Evolutionary conservation across 2,329 filamentous ascomycete species (phyloP).

Genomic region (Claviceps arundinis): DNA sequence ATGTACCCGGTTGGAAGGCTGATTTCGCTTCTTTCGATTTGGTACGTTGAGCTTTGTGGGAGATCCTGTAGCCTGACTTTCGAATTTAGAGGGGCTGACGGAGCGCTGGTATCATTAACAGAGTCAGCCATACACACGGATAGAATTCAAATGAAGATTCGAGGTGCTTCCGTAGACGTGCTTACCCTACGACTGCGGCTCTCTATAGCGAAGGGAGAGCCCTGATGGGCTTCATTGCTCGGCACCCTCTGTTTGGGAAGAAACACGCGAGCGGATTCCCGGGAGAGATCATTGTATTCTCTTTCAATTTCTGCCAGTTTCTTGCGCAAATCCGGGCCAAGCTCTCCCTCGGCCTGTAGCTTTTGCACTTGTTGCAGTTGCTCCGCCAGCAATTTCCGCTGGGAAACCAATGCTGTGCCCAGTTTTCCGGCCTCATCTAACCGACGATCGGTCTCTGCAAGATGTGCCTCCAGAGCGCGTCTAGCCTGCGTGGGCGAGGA

Average conservation of each 20-base stretch:
- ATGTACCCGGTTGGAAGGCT: constrained; percentile 75
- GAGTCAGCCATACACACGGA: not conserved
- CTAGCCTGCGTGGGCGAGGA: constrained; percentile 78
- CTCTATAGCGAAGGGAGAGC: constrained; percentile 41
- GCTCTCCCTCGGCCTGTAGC: constrained; percentile 60
- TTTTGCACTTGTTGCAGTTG: constrained; percentile 75
- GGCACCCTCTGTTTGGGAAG: constrained; percentile 71
- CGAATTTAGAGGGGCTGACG: constrained; percentile 63
- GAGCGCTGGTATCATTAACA: constrained; percentile 38
- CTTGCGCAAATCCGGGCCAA: constrained; percentile 69
- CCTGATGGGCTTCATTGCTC: constrained; percentile 46
- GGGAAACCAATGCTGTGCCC: constrained; percentile 74
- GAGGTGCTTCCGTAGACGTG: constrained; percentile 1
- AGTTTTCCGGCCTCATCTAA: constrained; percentile 85
- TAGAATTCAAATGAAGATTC: not conserved
- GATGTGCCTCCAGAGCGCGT: constrained; percentile 77
- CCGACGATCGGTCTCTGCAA: constrained; percentile 82
- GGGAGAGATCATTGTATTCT: constrained; percentile 88
- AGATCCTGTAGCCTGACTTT: constrained; percentile 70
- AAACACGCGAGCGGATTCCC: constrained; percentile 80
- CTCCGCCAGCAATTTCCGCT: constrained; percentile 71
- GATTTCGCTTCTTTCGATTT: constrained; percentile 79
- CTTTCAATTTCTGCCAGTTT: constrained; percentile 79
- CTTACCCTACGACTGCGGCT: constrained; percentile 40
- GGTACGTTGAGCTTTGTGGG: constrained; percentile 82